Base-by-base conservation (phyloP, 139 green algal species). In the Picochlorum sp. region DNA sequence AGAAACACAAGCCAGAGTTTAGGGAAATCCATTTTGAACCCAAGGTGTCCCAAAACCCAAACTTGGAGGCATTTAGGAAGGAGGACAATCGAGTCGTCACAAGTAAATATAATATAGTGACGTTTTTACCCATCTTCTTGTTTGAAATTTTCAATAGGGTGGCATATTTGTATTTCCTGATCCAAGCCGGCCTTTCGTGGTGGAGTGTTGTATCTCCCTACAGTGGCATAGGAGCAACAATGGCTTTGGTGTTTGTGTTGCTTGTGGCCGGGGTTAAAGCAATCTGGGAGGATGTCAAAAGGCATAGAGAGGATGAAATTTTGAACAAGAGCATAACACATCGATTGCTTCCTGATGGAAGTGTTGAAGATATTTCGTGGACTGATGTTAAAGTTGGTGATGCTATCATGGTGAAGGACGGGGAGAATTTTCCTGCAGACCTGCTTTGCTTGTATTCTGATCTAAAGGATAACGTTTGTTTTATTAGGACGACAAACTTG, bases 111-210 rank as follows among this genome's bases (percentile, higher is more conserved):
- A 90, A 81, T 51, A 7, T 86, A 10, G 9, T 85, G 58, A 88
- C 83, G 24, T 95, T 94, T 67, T 58, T 95, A 5, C 87, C 87
- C 3, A 74, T 83, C 41, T 82, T 81, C 34, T 67, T 95, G 37
- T 87, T 84, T 41, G 83, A 93, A 56, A 90, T 88, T 73, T 90
- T 88, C 63, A 78, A 71, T 11, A 68, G 87, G 15, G 75, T 87
- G 4, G 87, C 87, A 41, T 92, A 94, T 78, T 63, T 91, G 14
- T 95, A 95, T 75, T 94, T 95, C 68, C 62, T 88, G 7, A 62
- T 86, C 28, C 78, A 85, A 74, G 77, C 77, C 1, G 50, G 52
- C 31, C 74, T 86, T 49, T 78, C 74, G 18, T 86, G 65, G 66
- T 82, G 74, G 73, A 67, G 62, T 58, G 65, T 74, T 5, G 67